Percentiles rank a stretch among this genome's conserved stretches.
Conservation (phyloP, 805 yeast species). For the Barnettozyma sp. region DNA sequence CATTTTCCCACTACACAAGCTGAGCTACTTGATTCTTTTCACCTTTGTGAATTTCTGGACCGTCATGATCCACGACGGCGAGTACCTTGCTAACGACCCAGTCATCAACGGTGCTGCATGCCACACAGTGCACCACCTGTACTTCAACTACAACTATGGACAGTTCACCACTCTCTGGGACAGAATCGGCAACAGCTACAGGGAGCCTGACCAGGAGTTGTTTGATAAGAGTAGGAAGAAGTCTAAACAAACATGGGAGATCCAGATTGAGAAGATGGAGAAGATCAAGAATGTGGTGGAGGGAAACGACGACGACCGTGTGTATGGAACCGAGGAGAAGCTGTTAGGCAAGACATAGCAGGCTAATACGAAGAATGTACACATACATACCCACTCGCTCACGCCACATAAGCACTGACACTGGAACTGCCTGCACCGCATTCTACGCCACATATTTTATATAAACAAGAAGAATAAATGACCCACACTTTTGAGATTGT, state of each 20-base stretch:
- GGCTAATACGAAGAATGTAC: not conserved
- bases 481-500: no score
- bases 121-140: constrained; percentile 93
- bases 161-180: constrained; percentile 99
- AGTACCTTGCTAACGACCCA: constrained; percentile 88
- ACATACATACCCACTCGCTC: not conserved
- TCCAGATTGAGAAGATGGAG: constrained; percentile 72
- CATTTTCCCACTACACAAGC: constrained; percentile 85
- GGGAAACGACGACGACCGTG: constrained; percentile 70
- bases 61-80: constrained; percentile 97
- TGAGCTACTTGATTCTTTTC: constrained; percentile 73
- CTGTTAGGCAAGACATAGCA: constrained; percentile 3
- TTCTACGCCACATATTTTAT: no score
- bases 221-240: constrained; percentile 59
- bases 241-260: constrained; percentile 56
- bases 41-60: constrained; percentile 97
- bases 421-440: no score
- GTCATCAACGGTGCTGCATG: constrained; percentile 97
- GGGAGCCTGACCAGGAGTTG: constrained; percentile 83
- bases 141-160: constrained; percentile 97
- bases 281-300: constrained; percentile 72
- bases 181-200: constrained; percentile 87
- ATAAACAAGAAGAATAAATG: no score
- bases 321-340: constrained; percentile 48
- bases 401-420: no score